Evolutionary conservation across 2,329 filamentous ascomycete genomes (phyloP), one percentile per base, ranked within the genome.

Genomic region (Xylaria digitata): DNA sequence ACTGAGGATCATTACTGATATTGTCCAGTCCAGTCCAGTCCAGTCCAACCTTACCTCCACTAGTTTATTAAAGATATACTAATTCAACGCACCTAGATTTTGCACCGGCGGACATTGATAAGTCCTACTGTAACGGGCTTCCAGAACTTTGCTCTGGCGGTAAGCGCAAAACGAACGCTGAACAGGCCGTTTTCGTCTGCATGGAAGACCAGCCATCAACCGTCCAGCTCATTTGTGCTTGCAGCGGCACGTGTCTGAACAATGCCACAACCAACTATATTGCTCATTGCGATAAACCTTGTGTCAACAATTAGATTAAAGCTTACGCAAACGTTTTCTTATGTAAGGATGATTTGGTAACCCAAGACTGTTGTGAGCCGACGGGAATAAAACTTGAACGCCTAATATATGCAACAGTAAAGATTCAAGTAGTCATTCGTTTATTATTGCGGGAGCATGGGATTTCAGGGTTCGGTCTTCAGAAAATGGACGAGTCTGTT

Each of bases 161-260:
- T 61, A 71, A 71, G 55, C 67, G 70, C 19, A 75, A 73, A 64
- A 77, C 76, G n/a, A 69, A 73, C 34, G 61, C 72, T 26, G 61
- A 65, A 9, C 64, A 78, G 60, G 75, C 76, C 40, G 75, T 77
- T 49, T 78, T 73, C 68, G 63, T 77, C 61, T 78, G 76, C 66
- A 71, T 77, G 72, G 66, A 73, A 50, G 74, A 77, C n/a, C 69
- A 73, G 57, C 75, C 76, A 7, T 73, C 76, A 1, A 72, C 46
- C 21, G 68, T 78, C 48, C 54, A 74, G 66, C 73, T 78, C 45
- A 21, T 77, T 42, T 78, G 75, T 26, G 75, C 76, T 7, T 77
- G 76, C 53, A 63, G 70, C 42, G 73, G 74, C 59, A 74, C 73
- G 17, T 77, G 75, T 61, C 53, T 73, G 49, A 75, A 77, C 32